A percentile compares a stretch with the other conserved stretches of the same genome.
Evolutionary conservation across 768 basidiomycete genomes (phyloP).

Genomic region (Xerocomus potaroensis): DNA sequence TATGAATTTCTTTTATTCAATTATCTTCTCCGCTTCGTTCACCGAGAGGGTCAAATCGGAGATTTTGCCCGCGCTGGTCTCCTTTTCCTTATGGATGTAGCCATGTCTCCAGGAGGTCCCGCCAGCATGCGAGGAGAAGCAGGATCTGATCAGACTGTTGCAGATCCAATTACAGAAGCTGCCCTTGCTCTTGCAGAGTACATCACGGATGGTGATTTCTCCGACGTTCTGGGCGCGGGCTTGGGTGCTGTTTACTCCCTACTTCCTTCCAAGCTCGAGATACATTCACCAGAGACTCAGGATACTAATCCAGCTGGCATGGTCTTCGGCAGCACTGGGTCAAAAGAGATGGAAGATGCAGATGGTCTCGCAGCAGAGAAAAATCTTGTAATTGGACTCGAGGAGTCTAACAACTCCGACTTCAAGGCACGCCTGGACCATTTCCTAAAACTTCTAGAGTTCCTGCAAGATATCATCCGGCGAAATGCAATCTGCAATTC

Average conservation of each 20-base stretch:
- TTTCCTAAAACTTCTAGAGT: slow-evolving; percentile 87
- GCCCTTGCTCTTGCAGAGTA: slow-evolving; percentile 88
- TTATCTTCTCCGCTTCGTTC: slow-evolving; percentile 91
- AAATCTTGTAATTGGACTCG: slow-evolving; percentile 60
- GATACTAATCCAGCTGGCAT: slow-evolving; percentile 50
- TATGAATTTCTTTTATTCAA: slow-evolving; percentile 96
- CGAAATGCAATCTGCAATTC: slow-evolving; percentile 49
- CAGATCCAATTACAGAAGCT: slow-evolving; percentile 79
- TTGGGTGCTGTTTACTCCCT: slow-evolving; percentile 90
- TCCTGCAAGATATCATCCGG: slow-evolving; percentile 82
- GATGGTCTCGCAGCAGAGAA: slow-evolving; percentile 48
- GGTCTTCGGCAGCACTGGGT: slow-evolving; percentile 63
- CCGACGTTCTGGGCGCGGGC: slow-evolving; percentile 94
- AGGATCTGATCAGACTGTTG: slow-evolving; percentile 11
- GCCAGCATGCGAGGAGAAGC: slow-evolving; percentile 37
- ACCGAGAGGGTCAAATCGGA: slow-evolving; percentile 90
- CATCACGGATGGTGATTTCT: slow-evolving; percentile 95
- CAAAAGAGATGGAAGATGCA: slow-evolving; percentile 54
- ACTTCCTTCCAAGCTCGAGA: slow-evolving; percentile 80
- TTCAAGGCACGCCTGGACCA: slow-evolving; percentile 81
- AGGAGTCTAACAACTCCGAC: slow-evolving; percentile 68
- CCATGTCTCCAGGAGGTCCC: slow-evolving; percentile 76
- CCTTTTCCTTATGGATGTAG: slow-evolving; percentile 92
- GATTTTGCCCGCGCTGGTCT: slow-evolving; percentile 91
- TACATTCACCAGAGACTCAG: slow-evolving; percentile 44